Conservation (phyloP, 1,284 basidiomycete species). For the Ustilago lituana region DNA sequence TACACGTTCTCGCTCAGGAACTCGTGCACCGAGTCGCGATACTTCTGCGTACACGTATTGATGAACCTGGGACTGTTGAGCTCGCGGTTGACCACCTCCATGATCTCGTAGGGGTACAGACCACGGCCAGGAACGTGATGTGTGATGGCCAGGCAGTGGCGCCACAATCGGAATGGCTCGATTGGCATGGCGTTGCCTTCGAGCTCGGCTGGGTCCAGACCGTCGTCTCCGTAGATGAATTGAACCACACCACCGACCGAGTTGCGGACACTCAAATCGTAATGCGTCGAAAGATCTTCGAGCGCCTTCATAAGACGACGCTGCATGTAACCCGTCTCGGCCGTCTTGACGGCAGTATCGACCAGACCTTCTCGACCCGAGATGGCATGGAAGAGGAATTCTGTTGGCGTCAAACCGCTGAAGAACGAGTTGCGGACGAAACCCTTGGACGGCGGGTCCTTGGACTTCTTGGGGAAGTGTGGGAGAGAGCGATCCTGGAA, state of each 20-base stretch:
- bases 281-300: slow-evolving; percentile 95
- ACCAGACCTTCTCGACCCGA: slow-evolving; percentile 98
- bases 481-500: slow-evolving; percentile 99
- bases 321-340: slow-evolving; percentile 99
- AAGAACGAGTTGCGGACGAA: slow-evolving; percentile 98
- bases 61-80: slow-evolving; percentile 71
- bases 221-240: slow-evolving; percentile 96
- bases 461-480: slow-evolving; percentile 97
- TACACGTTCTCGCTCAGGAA: slow-evolving; percentile 81
- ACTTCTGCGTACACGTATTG: slow-evolving; percentile 76
- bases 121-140: slow-evolving; percentile 70
- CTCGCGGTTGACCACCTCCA: slow-evolving; percentile 77
- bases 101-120: slow-evolving; percentile 87
- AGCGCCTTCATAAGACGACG: slow-evolving; percentile 98
- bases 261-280: slow-evolving; percentile 96
- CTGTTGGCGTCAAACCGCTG: slow-evolving; percentile 90
- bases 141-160: slow-evolving; percentile 79
- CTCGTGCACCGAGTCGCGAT: slow-evolving; percentile 78
- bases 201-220: slow-evolving; percentile 92
- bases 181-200: slow-evolving; percentile 91
- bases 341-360: slow-evolving; percentile 99
- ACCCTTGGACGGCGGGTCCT: slow-evolving; percentile 96
- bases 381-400: slow-evolving; percentile 99
- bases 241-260: slow-evolving; percentile 96
- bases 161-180: slow-evolving; percentile 77